A percentile compares a stretch with the other conserved stretches of the same genome.
Evolutionary conservation across 257 asterid genomes (phyloP).

Genomic region (Craterostigma plantagineum): DNA sequence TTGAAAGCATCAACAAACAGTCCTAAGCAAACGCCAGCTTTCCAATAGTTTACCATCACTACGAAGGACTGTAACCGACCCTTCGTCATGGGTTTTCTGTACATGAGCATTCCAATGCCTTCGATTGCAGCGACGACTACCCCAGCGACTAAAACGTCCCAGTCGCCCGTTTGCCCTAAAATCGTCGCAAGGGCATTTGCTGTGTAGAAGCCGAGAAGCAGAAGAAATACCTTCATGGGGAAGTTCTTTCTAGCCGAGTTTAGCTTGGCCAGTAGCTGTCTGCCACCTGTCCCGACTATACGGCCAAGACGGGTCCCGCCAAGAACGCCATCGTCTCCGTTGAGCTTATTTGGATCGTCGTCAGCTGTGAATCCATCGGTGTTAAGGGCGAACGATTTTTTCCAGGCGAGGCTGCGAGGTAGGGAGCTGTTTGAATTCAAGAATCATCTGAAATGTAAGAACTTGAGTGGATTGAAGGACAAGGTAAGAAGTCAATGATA

Average conservation of each 20-base stretch:
- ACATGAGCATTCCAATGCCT: slow-evolving; percentile 95
- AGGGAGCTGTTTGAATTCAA: slow-evolving; percentile 15
- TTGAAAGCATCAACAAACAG: slow-evolving; percentile 97
- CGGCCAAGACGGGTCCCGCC: slow-evolving; percentile 91
- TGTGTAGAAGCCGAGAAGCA: slow-evolving; percentile 85
- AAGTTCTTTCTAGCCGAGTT: slow-evolving; percentile 69
- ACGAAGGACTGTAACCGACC: slow-evolving; percentile 58
- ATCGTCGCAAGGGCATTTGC: slow-evolving; percentile 89
- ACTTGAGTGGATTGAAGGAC: too few species aligned
- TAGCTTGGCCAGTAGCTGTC: slow-evolving; percentile 53
- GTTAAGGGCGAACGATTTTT: slow-evolving; percentile 43
- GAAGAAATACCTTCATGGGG: slow-evolving; percentile 79
- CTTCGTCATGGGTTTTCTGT: slow-evolving; percentile 36
- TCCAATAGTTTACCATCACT: slow-evolving; percentile 82
- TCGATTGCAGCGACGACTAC: slow-evolving; percentile 87
- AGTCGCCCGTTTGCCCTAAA: slow-evolving; percentile 94
- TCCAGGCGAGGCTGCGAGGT: slow-evolving; percentile 19
- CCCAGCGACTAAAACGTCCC: slow-evolving; percentile 97
- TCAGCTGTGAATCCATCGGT: slow-evolving; percentile 48
- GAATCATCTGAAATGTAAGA: too few species aligned
- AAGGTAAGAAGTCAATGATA: too few species aligned
- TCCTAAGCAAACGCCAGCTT: slow-evolving; percentile 94
- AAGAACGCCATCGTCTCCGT: slow-evolving; percentile 20
- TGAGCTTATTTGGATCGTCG: slow-evolving; percentile 30
- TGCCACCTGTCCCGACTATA: slow-evolving; percentile 70